Conservation (phyloP, 1,284 basidiomycete species). For the Microbotryomycetes sp. region DNA sequence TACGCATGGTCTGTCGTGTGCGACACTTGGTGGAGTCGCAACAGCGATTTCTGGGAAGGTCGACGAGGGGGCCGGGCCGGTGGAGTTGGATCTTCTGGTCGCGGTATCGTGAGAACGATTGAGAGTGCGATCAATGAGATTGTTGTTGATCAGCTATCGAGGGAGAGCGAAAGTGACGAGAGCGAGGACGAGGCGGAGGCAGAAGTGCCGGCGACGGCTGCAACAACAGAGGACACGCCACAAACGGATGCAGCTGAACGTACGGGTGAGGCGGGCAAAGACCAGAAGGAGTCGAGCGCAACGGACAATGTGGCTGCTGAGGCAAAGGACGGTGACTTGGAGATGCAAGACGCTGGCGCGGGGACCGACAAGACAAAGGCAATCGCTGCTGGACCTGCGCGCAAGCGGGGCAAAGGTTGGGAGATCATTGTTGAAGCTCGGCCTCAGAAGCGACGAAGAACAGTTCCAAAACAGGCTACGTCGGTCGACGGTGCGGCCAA, state of each 20-base stretch:
- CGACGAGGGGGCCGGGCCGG: constrained; percentile 49
- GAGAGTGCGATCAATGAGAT: constrained; percentile 37
- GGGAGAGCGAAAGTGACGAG: neutral
- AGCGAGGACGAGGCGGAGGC: neutral
- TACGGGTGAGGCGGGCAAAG: neutral
- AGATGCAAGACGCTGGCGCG: constrained; percentile 13
- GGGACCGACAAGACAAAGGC: constrained; percentile 3
- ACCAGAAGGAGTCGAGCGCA: neutral
- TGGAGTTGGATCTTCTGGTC: constrained; percentile 10
- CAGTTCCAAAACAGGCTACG: neutral
- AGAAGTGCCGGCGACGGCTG: too few species aligned
- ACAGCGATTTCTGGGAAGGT: constrained; percentile 70
- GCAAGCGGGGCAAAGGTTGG: neutral
- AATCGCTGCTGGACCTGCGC: neutral
- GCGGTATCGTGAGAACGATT: constrained; percentile 34
- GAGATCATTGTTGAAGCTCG: neutral
- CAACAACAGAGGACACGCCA: neutral
- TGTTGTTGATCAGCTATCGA: constrained; percentile 3
- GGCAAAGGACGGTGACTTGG: constrained; percentile 3
- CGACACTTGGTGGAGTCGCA: constrained; percentile 69
- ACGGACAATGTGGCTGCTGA: constrained; percentile 15
- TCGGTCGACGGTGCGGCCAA: constrained; percentile 40
- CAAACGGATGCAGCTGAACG: neutral
- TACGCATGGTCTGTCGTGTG: constrained; percentile 63
- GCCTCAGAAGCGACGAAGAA: constrained; percentile 35